A percentile compares a stretch with the other conserved stretches of the same genome.
Conservation (phyloP, 1,284 basidiomycete genomes). For the Bjerkandera adusta region DNA sequence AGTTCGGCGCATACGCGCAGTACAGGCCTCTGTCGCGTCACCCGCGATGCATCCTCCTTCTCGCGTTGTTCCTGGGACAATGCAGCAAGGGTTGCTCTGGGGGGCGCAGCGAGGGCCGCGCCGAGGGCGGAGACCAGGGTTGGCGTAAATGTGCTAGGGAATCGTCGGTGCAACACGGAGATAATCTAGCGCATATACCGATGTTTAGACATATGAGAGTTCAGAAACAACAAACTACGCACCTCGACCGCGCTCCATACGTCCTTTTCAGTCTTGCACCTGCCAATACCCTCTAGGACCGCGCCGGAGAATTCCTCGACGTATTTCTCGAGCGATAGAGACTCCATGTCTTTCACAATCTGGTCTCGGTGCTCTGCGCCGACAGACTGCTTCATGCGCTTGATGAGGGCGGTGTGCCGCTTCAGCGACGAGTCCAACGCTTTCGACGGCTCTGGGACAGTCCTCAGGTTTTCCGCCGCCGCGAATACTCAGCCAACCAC, state of each 20-base stretch:
- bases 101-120: slow-evolving; percentile 64
- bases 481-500: slow-evolving; percentile 1
- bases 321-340: slow-evolving; percentile 92
- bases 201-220: background rate
- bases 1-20: slow-evolving; percentile 89
- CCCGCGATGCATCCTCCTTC: slow-evolving; percentile 84
- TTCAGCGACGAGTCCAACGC: slow-evolving; percentile 88
- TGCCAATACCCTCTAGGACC: slow-evolving; percentile 79
- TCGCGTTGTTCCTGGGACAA: slow-evolving; percentile 82
- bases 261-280: slow-evolving; percentile 89
- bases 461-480: background rate
- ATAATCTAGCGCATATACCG: slow-evolving; percentile 45
- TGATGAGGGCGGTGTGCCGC: slow-evolving; percentile 91
- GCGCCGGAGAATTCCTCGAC: slow-evolving; percentile 92
- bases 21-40: slow-evolving; percentile 82
- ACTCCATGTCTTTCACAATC: slow-evolving; percentile 88
- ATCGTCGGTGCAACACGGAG: slow-evolving; percentile 86
- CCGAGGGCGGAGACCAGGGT: slow-evolving; percentile 66
- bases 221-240: slow-evolving; percentile 23
- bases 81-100: slow-evolving; percentile 55
- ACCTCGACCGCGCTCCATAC: slow-evolving; percentile 92
- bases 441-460: slow-evolving; percentile 53
- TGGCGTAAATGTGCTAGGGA: slow-evolving; percentile 78
- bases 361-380: slow-evolving; percentile 79
- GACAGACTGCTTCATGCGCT: slow-evolving; percentile 81